Evolutionary conservation across 1,284 basidiomycete species (phyloP).

Genomic region (Pseudozyma hubeiensis): DNA sequence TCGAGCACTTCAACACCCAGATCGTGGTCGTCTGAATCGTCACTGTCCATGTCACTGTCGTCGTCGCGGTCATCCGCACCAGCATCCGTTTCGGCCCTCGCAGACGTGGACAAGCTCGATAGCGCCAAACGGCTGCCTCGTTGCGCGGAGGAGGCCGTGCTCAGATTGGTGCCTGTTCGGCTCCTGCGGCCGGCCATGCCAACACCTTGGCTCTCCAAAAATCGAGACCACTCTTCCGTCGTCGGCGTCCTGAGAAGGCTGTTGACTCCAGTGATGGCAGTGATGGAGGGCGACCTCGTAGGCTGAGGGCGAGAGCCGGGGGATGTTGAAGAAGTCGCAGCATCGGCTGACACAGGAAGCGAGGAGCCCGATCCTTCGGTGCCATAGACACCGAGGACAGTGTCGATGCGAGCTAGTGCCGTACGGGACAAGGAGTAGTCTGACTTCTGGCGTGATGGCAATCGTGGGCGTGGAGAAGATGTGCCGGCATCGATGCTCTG

Average conservation of each 20-base stretch:
- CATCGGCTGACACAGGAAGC: slow-evolving; percentile 17
- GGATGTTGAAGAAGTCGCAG: slow-evolving; percentile 6
- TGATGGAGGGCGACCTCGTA: slow-evolving; percentile 32
- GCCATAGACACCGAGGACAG: slow-evolving; percentile 18
- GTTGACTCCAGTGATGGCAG: slow-evolving; percentile 17
- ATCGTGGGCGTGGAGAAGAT: slow-evolving; percentile 8
- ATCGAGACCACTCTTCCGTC: slow-evolving; percentile 64
- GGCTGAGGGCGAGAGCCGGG: slow-evolving; percentile 9
- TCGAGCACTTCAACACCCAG: slow-evolving; percentile 43
- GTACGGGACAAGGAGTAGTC: slow-evolving; percentile 31
- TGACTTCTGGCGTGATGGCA: slow-evolving; percentile 21
- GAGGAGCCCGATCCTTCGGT: slow-evolving; percentile 5
- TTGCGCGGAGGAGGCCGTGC: slow-evolving; percentile 43
- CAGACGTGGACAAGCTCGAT: slow-evolving; percentile 17
- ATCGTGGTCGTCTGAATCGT: slow-evolving; percentile 47
- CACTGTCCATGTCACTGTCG: slow-evolving; percentile 41
- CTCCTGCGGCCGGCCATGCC: slow-evolving; percentile 35
- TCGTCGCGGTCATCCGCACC: slow-evolving; percentile 17
- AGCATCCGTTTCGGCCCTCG: slow-evolving; percentile 18
- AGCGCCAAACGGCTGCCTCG: slow-evolving; percentile 21
- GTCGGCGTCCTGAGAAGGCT: slow-evolving; percentile 60
- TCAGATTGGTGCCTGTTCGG: slow-evolving; percentile 29
- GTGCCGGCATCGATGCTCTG: background rate
- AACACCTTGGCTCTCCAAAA: slow-evolving; percentile 58
- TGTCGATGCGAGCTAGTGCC: slow-evolving; percentile 31